These are phyloP conservation scores for Xylaria cubensis DNA, from an alignment of 495 filamentous ascomycete species.

Conservation along the genomic window DNA sequence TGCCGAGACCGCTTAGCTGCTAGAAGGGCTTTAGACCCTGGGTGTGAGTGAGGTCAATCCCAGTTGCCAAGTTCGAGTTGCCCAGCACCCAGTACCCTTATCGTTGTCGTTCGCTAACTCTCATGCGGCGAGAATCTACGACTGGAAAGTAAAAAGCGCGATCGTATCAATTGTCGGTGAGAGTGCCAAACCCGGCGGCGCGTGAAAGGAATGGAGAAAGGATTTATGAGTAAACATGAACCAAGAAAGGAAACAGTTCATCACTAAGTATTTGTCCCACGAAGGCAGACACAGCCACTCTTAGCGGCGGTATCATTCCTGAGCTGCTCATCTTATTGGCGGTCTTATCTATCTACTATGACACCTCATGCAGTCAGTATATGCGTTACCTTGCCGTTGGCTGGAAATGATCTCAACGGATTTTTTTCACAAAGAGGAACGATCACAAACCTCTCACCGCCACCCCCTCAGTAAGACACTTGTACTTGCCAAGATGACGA, in stretches of 20 bases:
- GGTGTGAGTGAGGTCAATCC: not conserved
- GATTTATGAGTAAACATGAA: not conserved
- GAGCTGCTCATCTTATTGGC: not conserved
- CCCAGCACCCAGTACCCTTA: not conserved
- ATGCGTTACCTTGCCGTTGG: constrained; percentile 4
- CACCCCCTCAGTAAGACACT: not conserved
- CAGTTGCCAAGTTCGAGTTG: not conserved
- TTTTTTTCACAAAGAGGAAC: constrained; percentile 11
- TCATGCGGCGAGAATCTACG: not conserved
- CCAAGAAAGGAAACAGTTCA: constrained; percentile 4
- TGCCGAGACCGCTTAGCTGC: not conserved
- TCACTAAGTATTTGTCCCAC: not conserved
- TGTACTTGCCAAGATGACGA: constrained; percentile 1
- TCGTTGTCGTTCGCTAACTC: not conserved
- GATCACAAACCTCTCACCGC: constrained; percentile 1
- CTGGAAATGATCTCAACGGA: not conserved
- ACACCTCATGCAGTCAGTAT: not conserved
- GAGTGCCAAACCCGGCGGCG: not conserved
- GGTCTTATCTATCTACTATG: not conserved
- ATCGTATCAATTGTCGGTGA: not conserved
- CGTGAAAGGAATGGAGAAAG: not conserved
- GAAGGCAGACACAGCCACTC: constrained; percentile 7
- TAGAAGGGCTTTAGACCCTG: not conserved
- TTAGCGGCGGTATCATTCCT: not conserved
- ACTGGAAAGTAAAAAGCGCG: not conserved